phyloP scores from a whole-genome alignment of 331 rosid species.

The Telfairia occidentalis region DNA sequence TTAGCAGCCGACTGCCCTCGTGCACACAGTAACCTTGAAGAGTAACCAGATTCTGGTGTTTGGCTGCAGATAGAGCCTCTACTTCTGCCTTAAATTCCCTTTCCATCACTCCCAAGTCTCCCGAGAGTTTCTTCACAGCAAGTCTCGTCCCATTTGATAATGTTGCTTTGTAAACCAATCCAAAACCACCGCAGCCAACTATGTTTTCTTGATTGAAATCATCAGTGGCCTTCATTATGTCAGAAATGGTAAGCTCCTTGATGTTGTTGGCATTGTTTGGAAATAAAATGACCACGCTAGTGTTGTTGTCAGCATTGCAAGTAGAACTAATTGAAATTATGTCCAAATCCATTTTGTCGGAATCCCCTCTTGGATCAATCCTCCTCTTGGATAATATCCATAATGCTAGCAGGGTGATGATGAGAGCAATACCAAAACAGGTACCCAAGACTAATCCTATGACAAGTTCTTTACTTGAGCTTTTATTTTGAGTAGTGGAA shows the following conservation, averaged over 20 bases:
- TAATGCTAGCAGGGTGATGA: slow-evolving; percentile 33
- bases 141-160: slow-evolving; percentile 13
- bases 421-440: slow-evolving; percentile 36
- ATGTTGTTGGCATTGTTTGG: slow-evolving; percentile 10
- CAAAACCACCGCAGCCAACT: slow-evolving; percentile 18
- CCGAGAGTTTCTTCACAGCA: slow-evolving; percentile 17
- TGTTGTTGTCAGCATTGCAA: not conserved
- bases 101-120: slow-evolving; percentile 19
- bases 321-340: slow-evolving; percentile 6
- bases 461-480: slow-evolving; percentile 33
- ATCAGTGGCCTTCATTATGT: slow-evolving; percentile 15
- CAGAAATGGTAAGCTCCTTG: slow-evolving; percentile 17
- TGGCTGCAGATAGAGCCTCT: slow-evolving; percentile 17
- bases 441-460: slow-evolving; percentile 32
- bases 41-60: slow-evolving; percentile 17
- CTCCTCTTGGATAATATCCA: slow-evolving; percentile 39
- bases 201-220: slow-evolving; percentile 19
- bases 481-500: slow-evolving; percentile 8
- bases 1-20: slow-evolving; percentile 15
- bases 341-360: slow-evolving; percentile 12
- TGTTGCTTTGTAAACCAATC: slow-evolving; percentile 19
- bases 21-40: slow-evolving; percentile 18
- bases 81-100: slow-evolving; percentile 20
- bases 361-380: slow-evolving; percentile 16
- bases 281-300: slow-evolving; percentile 16